Evolutionary conservation across 768 basidiomycete genomes (phyloP).

Genomic region (Cantharellus cinnabarinus): DNA sequence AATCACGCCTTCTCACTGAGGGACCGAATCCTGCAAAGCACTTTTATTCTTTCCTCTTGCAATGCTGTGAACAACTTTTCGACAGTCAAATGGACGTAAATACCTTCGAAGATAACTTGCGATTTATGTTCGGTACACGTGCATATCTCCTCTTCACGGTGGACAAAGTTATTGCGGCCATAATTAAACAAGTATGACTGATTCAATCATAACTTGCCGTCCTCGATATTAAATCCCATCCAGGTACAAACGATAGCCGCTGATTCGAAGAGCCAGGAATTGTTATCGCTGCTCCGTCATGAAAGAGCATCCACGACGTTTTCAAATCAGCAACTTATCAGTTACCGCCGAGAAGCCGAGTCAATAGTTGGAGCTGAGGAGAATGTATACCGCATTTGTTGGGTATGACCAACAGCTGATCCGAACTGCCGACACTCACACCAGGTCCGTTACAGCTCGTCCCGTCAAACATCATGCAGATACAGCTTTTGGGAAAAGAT

Average conservation of each 20-base stretch:
- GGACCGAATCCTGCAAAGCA: conserved; percentile 30
- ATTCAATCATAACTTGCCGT: conserved; percentile 12
- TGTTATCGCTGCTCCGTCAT: conserved; percentile 54
- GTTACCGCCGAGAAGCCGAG: conserved; percentile 23
- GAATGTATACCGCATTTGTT: conserved; percentile 24
- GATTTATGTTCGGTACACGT: conserved; percentile 85
- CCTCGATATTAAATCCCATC: conserved; percentile 23
- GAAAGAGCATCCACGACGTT: conserved; percentile 25
- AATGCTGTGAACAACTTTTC: conserved; percentile 83
- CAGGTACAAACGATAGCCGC: conserved; percentile 74
- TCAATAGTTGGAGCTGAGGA: conserved; percentile 20
- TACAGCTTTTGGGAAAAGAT: conserved; percentile 22
- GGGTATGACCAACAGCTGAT: conserved; percentile 13
- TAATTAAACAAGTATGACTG: conserved; percentile 70
- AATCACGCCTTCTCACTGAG: conserved; percentile 7
- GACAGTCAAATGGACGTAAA: conserved; percentile 79
- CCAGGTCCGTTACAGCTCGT: conserved; percentile 12
- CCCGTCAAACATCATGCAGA: conserved; percentile 13
- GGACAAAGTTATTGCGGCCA: conserved; percentile 73
- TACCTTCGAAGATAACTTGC: conserved; percentile 89
- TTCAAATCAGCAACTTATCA: conserved; percentile 16
- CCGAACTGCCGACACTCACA: neutral
- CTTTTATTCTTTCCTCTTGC: conserved; percentile 75
- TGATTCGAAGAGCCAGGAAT: conserved; percentile 72
- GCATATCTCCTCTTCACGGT: conserved; percentile 85